Base-by-base conservation (phyloP, 2,329 filamentous ascomycete genomes). In the Pseudocercospora crystallina region DNA sequence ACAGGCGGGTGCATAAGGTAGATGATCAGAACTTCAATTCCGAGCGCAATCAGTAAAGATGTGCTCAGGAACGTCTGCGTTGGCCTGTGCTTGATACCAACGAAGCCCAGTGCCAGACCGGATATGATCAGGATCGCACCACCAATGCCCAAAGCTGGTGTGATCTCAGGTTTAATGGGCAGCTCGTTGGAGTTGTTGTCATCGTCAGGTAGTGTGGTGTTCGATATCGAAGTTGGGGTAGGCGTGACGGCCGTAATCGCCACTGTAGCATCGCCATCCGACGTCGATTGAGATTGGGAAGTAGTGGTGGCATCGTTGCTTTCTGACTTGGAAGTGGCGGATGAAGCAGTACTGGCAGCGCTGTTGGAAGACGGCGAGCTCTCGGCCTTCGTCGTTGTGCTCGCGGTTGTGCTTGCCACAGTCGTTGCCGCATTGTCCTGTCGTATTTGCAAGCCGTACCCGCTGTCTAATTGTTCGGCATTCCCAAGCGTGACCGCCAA, bases 1-100 rank as follows among this genome's bases (percentile, higher is more conserved):
- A 95, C 80, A 0, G 90, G 90, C 0, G 85, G 80, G 47, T 79
- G 85, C 86, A 95, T 94, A 34, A 96, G 85, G 67, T 96, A 96
- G 38, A 95, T 71, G 47, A 96, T 89, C 15, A 97, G 76, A 2
- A 96, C 75, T 65, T 87, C 83, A 10, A 94, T 84, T 12, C 87
- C 84, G 32, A 96, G 73, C 38, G 84, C 81, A 15, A 82, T 78
- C 20, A 94, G 75, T 61, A 87, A 91, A 5, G 83, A 87, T 0
- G 86, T 82, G 11, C 90, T 94, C 50, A 95, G 80, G 68, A 87
- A 95, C 12, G 87, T 84, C 65, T 94, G 86, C 10, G 92, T 63
- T 64, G 81, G 85, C 68, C 80, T 79, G 63, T 89, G 89, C 70
- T 89, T 92, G 64, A 95, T 89, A 1, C 91, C 91, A 59, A 95